phyloP scores from a whole-genome alignment of 2,329 filamentous ascomycete species.

The Cercospora janseana region DNA sequence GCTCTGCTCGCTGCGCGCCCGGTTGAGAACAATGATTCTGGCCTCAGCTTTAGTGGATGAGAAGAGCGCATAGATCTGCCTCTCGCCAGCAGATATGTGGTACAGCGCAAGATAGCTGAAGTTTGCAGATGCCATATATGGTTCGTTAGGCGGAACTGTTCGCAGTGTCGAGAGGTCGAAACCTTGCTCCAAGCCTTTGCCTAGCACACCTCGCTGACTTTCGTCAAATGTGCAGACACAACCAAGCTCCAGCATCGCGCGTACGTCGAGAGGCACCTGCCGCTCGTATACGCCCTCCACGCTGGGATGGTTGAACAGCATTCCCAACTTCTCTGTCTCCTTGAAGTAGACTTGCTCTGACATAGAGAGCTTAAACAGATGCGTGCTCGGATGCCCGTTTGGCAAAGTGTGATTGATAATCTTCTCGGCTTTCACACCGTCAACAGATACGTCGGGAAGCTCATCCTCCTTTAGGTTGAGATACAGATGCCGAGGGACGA shows the following conservation, averaged over 20 bases:
- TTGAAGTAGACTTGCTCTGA: constrained; percentile 83
- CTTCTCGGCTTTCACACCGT: constrained; percentile 85
- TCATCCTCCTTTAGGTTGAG: constrained; percentile 87
- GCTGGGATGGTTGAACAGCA: constrained; percentile 85
- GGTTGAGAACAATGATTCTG: constrained; percentile 84
- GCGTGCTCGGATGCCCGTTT: constrained; percentile 89
- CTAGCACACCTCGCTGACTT: constrained; percentile 81
- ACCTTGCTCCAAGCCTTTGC: constrained; percentile 86
- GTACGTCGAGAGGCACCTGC: constrained; percentile 79
- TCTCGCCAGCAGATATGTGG: constrained; percentile 84
- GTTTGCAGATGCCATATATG: constrained; percentile 72
- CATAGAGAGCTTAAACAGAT: constrained; percentile 92
- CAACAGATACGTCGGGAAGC: constrained; percentile 81
- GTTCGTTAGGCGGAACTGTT: constrained; percentile 62
- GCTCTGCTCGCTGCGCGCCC: constrained; percentile 74
- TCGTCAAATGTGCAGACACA: constrained; percentile 93
- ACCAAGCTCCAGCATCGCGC: constrained; percentile 84
- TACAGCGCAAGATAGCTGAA: constrained; percentile 83
- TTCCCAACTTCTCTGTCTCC: constrained; percentile 76
- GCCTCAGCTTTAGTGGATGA: constrained; percentile 78
- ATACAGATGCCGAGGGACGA: constrained; percentile 85
- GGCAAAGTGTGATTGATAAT: constrained; percentile 89
- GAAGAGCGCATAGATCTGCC: constrained; percentile 91
- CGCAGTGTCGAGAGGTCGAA: constrained; percentile 81
- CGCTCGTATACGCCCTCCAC: constrained; percentile 98